Base-by-base conservation (phyloP, 2,329 filamentous ascomycete species). In the Clarireedia homoeocarpa region DNA sequence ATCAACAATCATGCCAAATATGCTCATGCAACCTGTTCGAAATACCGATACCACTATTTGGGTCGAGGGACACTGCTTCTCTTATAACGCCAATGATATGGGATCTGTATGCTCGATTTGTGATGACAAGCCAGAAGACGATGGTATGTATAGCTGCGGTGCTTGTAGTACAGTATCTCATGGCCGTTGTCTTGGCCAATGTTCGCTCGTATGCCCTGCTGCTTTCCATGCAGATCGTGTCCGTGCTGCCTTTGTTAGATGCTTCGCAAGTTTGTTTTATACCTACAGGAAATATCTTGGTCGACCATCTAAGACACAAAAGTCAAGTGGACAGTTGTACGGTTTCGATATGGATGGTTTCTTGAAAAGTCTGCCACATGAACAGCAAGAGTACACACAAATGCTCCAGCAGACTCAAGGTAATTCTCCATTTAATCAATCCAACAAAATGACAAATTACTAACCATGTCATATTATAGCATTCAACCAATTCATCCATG, bases 401-500 rank as follows among this genome's bases (percentile, higher is more conserved):
- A 83, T 84, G 80, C 77, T 86, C 75, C 78, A 79, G 63, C 82
- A 86, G 60, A 86, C 83, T 17, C 83, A 86, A 75, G 79, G 83
- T 85, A 75, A 63, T 73, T 66, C 38, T 40, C 42, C 1, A 39
- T 20, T 26, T 15, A 15, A 26, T 38, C n/a, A 15, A 26, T 38
- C 20, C 9, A 46, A 48, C 5, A 5, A 9, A 23, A 34, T 57
- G 12, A 71, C 48, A 63, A 71, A 20, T 20, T 20, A 75, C 74
- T 77, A 58, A 75, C 70, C 14, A 73, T 71, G 2, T 65, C 7
- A 44, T 44, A 83, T 65, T 9, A 44, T 44, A 83, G 82, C 75
- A 49, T 90, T 91, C 69, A 90, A 90, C 63, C 88, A 92, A 69
- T 94, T 94, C 70, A 88, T 94, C 59, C 86, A 92, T 66, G 86